Percentiles rank a stretch among this genome's conserved stretches.
These are phyloP conservation scores for Daldinia sp. DNA, from an alignment of 2,329 filamentous ascomycete species.

Conservation along the genomic window DNA sequence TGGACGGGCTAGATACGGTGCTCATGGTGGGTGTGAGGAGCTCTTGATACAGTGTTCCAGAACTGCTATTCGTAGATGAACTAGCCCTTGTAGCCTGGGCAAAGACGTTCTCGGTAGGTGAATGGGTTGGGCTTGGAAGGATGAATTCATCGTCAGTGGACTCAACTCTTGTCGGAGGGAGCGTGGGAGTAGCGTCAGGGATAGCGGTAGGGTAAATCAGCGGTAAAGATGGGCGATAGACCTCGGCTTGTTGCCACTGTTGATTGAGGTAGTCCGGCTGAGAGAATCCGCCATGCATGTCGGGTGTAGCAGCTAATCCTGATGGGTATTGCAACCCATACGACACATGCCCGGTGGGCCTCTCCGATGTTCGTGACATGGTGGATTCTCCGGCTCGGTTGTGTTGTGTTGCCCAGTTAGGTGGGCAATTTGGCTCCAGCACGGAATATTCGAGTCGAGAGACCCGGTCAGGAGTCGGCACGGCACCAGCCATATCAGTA, in stretches of 20 bases:
- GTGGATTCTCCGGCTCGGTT: background rate
- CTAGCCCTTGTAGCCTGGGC: background rate
- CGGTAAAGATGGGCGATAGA: background rate
- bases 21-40: background rate
- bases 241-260: background rate
- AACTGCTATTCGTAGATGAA: background rate
- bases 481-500: background rate
- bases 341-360: background rate
- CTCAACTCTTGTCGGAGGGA: background rate
- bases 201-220: background rate
- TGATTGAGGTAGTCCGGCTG: background rate
- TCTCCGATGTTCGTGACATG: background rate
- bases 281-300: background rate
- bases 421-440: background rate
- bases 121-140: background rate
- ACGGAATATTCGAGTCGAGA: background rate
- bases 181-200: background rate
- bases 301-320: background rate
- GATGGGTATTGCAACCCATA: background rate
- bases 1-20: background rate
- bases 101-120: background rate
- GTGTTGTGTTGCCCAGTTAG: background rate
- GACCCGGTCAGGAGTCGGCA: background rate
- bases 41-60: background rate
- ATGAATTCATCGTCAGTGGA: background rate